Evolutionary conservation across 352 stramenopile species (phyloP).

Genomic region (Phytophthora constricta): DNA sequence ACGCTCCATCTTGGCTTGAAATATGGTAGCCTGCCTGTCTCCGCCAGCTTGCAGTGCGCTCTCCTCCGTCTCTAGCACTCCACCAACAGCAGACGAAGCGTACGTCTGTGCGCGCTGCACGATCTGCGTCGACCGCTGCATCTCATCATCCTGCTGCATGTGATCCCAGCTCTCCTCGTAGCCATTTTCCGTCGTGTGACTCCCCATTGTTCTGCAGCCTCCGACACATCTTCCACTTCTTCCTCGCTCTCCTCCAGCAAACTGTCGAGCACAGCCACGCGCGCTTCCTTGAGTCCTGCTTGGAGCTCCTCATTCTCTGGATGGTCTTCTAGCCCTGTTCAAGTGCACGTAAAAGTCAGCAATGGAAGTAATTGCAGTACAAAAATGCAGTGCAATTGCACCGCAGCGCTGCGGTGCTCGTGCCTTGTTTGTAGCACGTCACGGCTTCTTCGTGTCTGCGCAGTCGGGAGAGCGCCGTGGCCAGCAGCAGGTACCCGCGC

Average conservation of each 20-base stretch:
- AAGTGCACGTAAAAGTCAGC: background rate
- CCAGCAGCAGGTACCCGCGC: conserved; percentile 45
- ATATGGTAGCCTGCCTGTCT: conserved; percentile 35
- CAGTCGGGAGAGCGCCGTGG: conserved; percentile 42
- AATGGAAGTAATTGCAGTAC: background rate
- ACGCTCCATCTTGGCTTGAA: conserved; percentile 63
- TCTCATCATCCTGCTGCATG: background rate
- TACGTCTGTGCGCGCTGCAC: conserved; percentile 30
- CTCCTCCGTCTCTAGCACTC: conserved; percentile 8
- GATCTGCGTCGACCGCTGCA: conserved; percentile 23
- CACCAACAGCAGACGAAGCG: conserved; percentile 21
- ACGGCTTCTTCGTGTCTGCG: conserved; percentile 46
- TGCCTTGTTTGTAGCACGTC: conserved; percentile 59
- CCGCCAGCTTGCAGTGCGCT: conserved; percentile 14
- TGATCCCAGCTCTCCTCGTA: conserved; percentile 6
- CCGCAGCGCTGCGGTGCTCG: background rate
- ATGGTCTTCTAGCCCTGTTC: conserved; percentile 53
- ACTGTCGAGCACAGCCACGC: conserved; percentile 60
- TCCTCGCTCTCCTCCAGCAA: conserved; percentile 47
- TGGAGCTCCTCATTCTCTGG: conserved; percentile 49
- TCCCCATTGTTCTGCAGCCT: background rate
- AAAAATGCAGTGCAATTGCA: background rate
- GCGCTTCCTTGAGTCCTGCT: conserved; percentile 49
- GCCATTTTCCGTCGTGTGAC: background rate
- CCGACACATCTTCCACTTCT: conserved; percentile 29